Percentiles rank a stretch among this genome's conserved stretches.
Conservation (phyloP, 306 rosid genomes). For the Bauhinia variegata region DNA sequence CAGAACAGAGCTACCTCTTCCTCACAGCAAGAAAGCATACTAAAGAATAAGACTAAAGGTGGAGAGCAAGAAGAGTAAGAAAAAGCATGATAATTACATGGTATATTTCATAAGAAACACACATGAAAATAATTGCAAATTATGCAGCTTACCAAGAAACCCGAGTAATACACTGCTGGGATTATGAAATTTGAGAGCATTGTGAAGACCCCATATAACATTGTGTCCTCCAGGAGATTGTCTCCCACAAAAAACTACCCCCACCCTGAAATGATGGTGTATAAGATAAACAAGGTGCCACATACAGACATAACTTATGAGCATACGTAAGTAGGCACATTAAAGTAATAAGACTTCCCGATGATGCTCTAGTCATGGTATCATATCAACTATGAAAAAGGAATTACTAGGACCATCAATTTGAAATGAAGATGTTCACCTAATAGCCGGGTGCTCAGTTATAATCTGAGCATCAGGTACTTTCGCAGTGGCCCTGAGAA, state of each 20-base stretch:
- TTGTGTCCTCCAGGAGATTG: constrained; percentile 99
- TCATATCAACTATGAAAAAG: neutral
- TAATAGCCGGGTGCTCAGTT: constrained; percentile 70
- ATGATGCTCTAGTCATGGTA: constrained; percentile 6
- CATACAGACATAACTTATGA: neutral
- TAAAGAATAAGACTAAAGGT: neutral
- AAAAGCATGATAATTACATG: neutral
- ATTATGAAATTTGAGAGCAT: constrained; percentile 84
- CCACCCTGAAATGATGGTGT: constrained; percentile 61
- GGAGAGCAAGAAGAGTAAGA: neutral
- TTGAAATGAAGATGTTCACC: constrained; percentile 44
- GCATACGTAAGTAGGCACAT: too few relatives aligned
- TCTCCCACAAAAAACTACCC: constrained; percentile 91
- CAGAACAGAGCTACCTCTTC: neutral
- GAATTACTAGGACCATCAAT: constrained; percentile 6
- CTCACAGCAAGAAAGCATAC: neutral
- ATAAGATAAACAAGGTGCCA: constrained; percentile 15
- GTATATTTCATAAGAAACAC: neutral
- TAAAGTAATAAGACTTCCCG: neutral
- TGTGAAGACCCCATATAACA: constrained; percentile 88
- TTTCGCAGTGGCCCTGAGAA: constrained; percentile 89
- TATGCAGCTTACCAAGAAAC: constrained; percentile 87
- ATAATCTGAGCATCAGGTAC: constrained; percentile 95
- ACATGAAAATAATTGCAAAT: constrained; percentile 11
- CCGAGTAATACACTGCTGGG: constrained; percentile 75